phyloP scores from a whole-genome alignment of 306 rosid genomes.

The Luffa aegyptiaca region DNA sequence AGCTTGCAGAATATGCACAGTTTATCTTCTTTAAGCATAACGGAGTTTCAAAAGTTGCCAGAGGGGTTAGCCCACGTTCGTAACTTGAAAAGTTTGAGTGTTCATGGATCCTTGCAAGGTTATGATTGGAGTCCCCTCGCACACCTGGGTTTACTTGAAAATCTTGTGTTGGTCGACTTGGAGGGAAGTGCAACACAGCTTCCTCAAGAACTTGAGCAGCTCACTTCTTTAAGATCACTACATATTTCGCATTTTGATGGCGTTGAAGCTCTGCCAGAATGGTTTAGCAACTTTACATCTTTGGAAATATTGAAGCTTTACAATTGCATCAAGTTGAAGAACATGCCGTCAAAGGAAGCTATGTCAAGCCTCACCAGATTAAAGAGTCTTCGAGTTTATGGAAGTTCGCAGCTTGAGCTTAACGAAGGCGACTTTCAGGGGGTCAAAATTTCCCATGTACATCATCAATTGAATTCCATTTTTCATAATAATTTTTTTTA shows the following conservation, averaged over 20 bases:
- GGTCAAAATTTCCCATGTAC: not conserved
- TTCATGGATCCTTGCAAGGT: not conserved
- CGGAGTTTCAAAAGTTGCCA: not conserved
- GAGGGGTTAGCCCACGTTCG: not conserved
- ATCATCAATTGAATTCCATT: not conserved
- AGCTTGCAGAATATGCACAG: not conserved
- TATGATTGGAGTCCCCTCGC: not conserved
- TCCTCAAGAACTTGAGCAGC: not conserved
- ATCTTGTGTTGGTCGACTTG: not conserved
- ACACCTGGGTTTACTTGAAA: not conserved
- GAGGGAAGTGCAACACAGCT: not conserved
- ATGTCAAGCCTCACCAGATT: not conserved
- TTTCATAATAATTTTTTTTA: no score
- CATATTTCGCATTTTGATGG: not conserved
- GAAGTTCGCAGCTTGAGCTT: not conserved
- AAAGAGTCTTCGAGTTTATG: not conserved
- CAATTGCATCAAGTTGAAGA: not conserved
- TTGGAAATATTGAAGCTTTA: not conserved
- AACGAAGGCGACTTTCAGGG: not conserved
- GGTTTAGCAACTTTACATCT: not conserved
- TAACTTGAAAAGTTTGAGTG: not conserved
- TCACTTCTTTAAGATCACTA: not conserved
- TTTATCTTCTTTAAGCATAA: not conserved
- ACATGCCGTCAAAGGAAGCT: not conserved
- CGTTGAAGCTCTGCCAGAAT: not conserved